Evolutionary conservation across 225 moss, liverwort and hornwort species (phyloP).

Genomic region (Bryoerythrophyllum caledonicum): DNA sequence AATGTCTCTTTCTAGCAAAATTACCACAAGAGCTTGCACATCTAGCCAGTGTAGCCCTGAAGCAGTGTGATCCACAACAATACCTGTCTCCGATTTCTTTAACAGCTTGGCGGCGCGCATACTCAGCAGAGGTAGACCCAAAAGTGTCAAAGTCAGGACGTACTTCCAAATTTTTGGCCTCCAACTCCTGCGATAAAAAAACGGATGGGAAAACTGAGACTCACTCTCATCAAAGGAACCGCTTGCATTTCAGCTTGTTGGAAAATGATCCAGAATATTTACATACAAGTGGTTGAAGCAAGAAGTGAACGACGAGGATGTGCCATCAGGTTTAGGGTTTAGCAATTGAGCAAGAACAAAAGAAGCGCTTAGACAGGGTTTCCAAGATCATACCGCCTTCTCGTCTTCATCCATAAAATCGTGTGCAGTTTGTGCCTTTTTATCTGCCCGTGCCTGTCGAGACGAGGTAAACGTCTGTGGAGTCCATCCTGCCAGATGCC

Average conservation of each 20-base stretch:
- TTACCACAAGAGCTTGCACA: slow-evolving; percentile 8
- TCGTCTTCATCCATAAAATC: slow-evolving; percentile 98
- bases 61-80: neutral
- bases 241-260: slow-evolving; percentile 9
- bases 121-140: slow-evolving; percentile 82
- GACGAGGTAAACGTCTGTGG: slow-evolving; percentile 86
- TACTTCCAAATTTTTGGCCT: slow-evolving; percentile 67
- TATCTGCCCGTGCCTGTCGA: slow-evolving; percentile 69
- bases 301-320: neutral
- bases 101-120: slow-evolving; percentile 67
- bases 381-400: slow-evolving; percentile 58
- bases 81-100: slow-evolving; percentile 71
- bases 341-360: slow-evolving; percentile 12
- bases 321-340: neutral
- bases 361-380: neutral
- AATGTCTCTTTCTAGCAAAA: neutral
- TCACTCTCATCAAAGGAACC: neutral
- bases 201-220: neutral
- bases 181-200: slow-evolving; percentile 53
- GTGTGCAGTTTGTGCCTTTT: slow-evolving; percentile 68
- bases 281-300: neutral
- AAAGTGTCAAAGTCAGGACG: slow-evolving; percentile 82
- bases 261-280: neutral
- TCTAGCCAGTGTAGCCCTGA: neutral
- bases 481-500: slow-evolving; percentile 67